Conservation (phyloP, 805 yeast genomes). For the Teunomyces lycoperdinae region DNA sequence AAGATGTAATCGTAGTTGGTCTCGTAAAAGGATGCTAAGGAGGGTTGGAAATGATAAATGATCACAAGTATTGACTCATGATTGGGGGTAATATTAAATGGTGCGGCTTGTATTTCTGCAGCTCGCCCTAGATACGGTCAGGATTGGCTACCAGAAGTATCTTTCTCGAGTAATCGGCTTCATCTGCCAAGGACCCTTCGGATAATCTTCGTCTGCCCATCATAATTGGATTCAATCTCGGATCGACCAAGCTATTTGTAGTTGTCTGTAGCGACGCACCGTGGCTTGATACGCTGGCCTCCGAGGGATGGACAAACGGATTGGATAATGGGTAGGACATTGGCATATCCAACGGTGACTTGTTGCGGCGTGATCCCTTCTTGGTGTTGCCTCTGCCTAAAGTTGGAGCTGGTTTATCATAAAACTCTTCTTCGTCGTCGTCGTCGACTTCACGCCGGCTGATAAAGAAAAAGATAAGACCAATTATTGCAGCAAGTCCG, state of each 20-base stretch:
- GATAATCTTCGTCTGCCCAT: constrained; percentile 79
- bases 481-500: constrained; percentile 24
- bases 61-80: too few relatives aligned
- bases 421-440: constrained; percentile 38
- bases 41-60: too few relatives aligned
- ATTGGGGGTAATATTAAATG: constrained; percentile 6
- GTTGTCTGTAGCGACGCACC: constrained; percentile 10
- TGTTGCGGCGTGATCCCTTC: constrained; percentile 22
- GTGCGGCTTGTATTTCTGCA: not conserved
- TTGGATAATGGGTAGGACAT: constrained; percentile 40
- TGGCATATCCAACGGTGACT: constrained; percentile 35
- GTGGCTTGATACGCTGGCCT: constrained; percentile 30
- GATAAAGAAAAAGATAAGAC: constrained; percentile 28
- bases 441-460: constrained; percentile 49
- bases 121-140: constrained; percentile 41
- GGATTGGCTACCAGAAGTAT: constrained; percentile 88
- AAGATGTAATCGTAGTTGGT: not conserved
- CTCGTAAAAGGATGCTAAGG: not conserved
- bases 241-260: constrained; percentile 41
- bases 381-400: constrained; percentile 43
- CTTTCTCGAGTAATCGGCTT: constrained; percentile 76
- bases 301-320: constrained; percentile 64
- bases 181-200: constrained; percentile 86
- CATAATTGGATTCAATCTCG: constrained; percentile 70
- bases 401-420: constrained; percentile 15